phyloP scores from a whole-genome alignment of 2,329 filamentous ascomycete genomes.

The Talaromyces sp. region DNA sequence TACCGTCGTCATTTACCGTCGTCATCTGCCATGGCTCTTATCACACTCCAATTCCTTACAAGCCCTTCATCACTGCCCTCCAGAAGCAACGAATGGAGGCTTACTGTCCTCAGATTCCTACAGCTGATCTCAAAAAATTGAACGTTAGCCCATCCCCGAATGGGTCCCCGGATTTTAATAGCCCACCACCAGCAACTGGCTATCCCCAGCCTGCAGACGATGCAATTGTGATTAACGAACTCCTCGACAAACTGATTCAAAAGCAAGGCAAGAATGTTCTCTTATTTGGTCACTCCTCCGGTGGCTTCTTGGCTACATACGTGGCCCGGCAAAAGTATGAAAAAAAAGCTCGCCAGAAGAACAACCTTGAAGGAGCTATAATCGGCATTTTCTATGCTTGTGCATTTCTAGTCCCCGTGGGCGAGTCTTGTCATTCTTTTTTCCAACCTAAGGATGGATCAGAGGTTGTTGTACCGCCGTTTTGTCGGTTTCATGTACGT shows the following conservation, averaged over 20 bases:
- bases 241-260: constrained; percentile 2
- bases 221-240: constrained; percentile 9
- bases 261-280: constrained; percentile 29
- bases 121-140: constrained; percentile 52
- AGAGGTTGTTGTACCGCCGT: constrained; percentile 22
- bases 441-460: constrained; percentile 29
- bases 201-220: constrained; percentile 25
- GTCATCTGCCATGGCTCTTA: constrained; percentile 24
- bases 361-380: constrained; percentile 14
- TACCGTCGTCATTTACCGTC: constrained; percentile 1
- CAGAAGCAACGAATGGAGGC: constrained; percentile 28
- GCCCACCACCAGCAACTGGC: constrained; percentile 26
- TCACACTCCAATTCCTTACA: constrained; percentile 31
- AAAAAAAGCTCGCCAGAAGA: constrained; percentile 23
- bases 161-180: constrained; percentile 18
- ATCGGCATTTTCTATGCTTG: constrained; percentile 31
- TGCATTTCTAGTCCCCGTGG: constrained; percentile 30
- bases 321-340: constrained; percentile 29
- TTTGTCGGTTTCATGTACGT: constrained; percentile 29
- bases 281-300: constrained; percentile 31
- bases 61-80: constrained; percentile 23
- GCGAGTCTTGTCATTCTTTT: constrained; percentile 30
- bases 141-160: constrained; percentile 47
- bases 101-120: constrained; percentile 35
- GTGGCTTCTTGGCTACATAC: constrained; percentile 35